These are phyloP conservation scores for Croton setiger DNA, from an alignment of 441 rosid genomes.

Conservation along the genomic window DNA sequence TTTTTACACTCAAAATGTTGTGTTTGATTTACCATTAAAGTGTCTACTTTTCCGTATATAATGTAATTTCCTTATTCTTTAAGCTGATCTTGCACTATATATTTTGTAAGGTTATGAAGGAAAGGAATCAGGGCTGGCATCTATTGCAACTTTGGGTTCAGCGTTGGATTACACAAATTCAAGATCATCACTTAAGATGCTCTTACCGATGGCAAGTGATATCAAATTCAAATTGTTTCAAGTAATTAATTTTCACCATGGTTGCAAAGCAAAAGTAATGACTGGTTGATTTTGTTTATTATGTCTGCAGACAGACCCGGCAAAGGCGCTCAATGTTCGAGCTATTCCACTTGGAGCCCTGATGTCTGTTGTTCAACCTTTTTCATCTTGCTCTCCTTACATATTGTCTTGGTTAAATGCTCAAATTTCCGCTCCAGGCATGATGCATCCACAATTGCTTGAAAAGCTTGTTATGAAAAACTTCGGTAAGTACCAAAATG, in stretches of 20 bases:
- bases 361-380: slow-evolving; percentile 55
- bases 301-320: slow-evolving; percentile 56
- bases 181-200: slow-evolving; percentile 59
- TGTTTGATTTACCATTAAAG: not conserved
- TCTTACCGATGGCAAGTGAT: slow-evolving; percentile 72
- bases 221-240: slow-evolving; percentile 9
- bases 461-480: slow-evolving; percentile 65
- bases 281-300: slow-evolving; percentile 17
- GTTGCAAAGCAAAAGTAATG: not conserved
- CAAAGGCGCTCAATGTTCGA: slow-evolving; percentile 56
- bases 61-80: no score
- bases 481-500: no score
- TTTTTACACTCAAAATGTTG: slow-evolving; percentile 8
- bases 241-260: slow-evolving; percentile 5
- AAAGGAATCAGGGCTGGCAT: slow-evolving; percentile 59
- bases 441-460: slow-evolving; percentile 65
- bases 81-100: no score
- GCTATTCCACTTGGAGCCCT: slow-evolving; percentile 59
- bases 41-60: no score
- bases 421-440: slow-evolving; percentile 66
- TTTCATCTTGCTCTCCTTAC: slow-evolving; percentile 63
- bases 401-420: slow-evolving; percentile 55
- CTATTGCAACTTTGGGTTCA: slow-evolving; percentile 64
- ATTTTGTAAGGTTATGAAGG: slow-evolving; percentile 54
- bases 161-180: slow-evolving; percentile 83